These are phyloP conservation scores for Sporisorium sorghi DNA, from an alignment of 1,284 basidiomycete species.

Conservation along the genomic window DNA sequence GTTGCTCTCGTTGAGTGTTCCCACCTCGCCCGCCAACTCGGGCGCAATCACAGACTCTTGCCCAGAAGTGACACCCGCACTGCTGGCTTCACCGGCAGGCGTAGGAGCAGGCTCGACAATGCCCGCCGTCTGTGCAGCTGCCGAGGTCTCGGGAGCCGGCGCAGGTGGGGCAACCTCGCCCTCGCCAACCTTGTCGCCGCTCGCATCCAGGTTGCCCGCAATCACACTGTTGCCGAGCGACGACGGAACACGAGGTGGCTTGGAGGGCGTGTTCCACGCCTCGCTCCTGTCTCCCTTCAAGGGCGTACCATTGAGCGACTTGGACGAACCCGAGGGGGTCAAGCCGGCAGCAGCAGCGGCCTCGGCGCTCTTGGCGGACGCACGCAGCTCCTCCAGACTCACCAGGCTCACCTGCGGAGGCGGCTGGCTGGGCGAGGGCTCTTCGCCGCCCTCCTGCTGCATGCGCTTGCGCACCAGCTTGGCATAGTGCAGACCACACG, in stretches of 20 bases:
- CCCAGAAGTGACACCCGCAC: background rate
- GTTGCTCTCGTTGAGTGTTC: background rate
- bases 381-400: constrained; percentile 60
- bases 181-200: background rate
- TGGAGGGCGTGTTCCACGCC: constrained; percentile 40
- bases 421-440: constrained; percentile 29
- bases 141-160: constrained; percentile 5
- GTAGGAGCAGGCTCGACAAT: constrained; percentile 33
- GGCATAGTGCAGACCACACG: constrained; percentile 62
- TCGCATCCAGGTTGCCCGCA: constrained; percentile 5
- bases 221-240: constrained; percentile 23
- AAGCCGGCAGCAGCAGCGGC: constrained; percentile 32
- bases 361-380: constrained; percentile 52
- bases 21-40: constrained; percentile 16
- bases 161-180: constrained; percentile 12
- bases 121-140: constrained; percentile 6
- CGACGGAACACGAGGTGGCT: constrained; percentile 36
- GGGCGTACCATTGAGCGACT: constrained; percentile 40
- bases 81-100: background rate
- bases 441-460: constrained; percentile 51
- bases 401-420: constrained; percentile 46
- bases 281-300: constrained; percentile 22
- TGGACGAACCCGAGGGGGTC: constrained; percentile 23
- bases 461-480: constrained; percentile 60
- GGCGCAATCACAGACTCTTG: constrained; percentile 21